Base-by-base conservation (phyloP, 176 grass and related monocot genomes). In the Bothriochloa decipiens region DNA sequence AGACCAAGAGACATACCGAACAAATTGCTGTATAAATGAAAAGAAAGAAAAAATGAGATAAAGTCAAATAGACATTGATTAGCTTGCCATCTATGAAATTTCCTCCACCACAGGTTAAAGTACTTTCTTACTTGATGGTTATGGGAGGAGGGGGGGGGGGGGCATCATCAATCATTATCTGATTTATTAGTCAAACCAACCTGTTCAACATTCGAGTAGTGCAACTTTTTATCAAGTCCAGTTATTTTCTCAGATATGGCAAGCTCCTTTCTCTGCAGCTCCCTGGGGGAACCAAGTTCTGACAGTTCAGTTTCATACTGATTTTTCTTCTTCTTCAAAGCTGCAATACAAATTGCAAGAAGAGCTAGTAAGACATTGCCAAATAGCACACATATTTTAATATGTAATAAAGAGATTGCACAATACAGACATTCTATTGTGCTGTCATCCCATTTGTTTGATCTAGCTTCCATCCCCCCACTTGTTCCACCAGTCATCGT, bases 401-500 rank as follows among this genome's bases (percentile, higher is more conserved):
- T 77, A 85, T 17, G 72, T 80, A 69, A 74, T 39, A 82, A 66
- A 23, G 64, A 39, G 22, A 77, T 63, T 58, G 9, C 32, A 50
- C 7, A 36, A 84, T 62, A 65, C 58, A 49, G 13, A 98, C 96
- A 88, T 82, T 93, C 89, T 74, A 98, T 95, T 87, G 67, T 81
- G 35, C 87, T 94, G 50, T 98, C 91, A 50, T 98, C 96, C 96
- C 96, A 98, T 82, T 98, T 98, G 87, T 98, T 98, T 89, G 96
- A 98, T 89, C 89, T 95, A 75, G 96, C 96, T 90, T 95, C 96
- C 96, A 98, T 98, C 87, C 93, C 93, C 81, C 96, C 96, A 85
- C 93, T 98, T 90, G 93, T 86, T 90, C 96, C 96, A 89, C 96
- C 96, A 69, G 96, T 98, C 96, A 98, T 98, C 6, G 96, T 98